Evolutionary conservation across 2,329 filamentous ascomycete species (phyloP).

Genomic region (Aquanectria penicillioides): DNA sequence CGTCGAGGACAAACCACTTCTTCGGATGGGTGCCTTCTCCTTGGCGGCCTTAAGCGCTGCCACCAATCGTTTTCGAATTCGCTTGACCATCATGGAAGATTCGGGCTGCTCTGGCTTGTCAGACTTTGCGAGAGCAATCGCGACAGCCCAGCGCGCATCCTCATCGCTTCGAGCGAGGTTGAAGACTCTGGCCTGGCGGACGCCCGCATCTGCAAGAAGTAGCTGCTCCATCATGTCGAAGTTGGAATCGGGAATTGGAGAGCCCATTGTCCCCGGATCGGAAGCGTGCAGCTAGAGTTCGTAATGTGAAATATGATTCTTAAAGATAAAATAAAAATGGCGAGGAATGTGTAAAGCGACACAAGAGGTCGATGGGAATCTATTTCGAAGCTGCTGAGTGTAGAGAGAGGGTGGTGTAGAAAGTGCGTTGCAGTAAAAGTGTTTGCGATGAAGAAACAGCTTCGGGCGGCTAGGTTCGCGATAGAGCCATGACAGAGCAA

Average conservation of each 20-base stretch:
- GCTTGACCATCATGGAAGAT: background rate
- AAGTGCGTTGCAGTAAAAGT: too few relatives aligned
- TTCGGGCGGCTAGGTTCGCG: too few relatives aligned
- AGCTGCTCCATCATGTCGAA: slow-evolving; percentile 8
- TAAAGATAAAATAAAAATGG: too few relatives aligned
- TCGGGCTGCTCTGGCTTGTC: background rate
- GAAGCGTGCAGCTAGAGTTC: too few relatives aligned
- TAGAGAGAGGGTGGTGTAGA: too few relatives aligned
- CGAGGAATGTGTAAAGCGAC: too few relatives aligned
- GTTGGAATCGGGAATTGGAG: background rate
- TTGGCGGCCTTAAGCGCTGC: background rate
- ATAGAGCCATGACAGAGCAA: too few relatives aligned
- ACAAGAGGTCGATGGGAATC: too few relatives aligned
- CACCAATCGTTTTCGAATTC: slow-evolving; percentile 2
- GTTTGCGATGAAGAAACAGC: too few relatives aligned
- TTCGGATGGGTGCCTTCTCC: background rate
- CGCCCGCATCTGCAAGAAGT: background rate
- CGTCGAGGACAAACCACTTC: slow-evolving; percentile 4
- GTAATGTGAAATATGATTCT: too few relatives aligned
- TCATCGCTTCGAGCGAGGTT: background rate
- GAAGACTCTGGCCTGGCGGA: slow-evolving; percentile 1
- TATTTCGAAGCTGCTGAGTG: too few relatives aligned
- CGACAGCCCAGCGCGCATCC: slow-evolving; percentile 4
- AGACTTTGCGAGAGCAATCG: background rate
- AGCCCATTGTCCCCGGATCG: slow-evolving; percentile 6